A percentile compares a stretch with the other conserved stretches of the same genome.
Evolutionary conservation across 164 flowering plant genomes (phyloP).

Genomic region (Kingdonia uniflora): DNA sequence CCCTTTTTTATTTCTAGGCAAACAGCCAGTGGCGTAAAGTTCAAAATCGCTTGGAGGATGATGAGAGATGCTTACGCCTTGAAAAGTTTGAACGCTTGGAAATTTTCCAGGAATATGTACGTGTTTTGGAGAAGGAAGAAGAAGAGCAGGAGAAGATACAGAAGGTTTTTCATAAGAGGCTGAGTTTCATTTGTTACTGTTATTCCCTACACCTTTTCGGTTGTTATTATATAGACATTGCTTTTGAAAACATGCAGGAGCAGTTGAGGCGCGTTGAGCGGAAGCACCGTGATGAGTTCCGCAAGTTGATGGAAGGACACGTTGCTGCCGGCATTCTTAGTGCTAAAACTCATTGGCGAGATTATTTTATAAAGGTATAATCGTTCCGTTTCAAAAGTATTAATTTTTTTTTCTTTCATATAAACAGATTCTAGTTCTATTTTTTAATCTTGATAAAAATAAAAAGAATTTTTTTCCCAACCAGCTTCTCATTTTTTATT

Average conservation of each 20-base stretch:
- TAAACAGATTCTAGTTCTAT: not conserved
- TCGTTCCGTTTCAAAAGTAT: not conserved
- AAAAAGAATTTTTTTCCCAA: too few species aligned
- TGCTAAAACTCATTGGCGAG: constrained; percentile 91
- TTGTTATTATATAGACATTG: not conserved
- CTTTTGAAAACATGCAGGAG: constrained; percentile 34
- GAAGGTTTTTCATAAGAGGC: constrained; percentile 37
- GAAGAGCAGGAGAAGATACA: constrained; percentile 86
- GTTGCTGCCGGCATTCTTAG: constrained; percentile 59
- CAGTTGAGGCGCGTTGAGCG: constrained; percentile 73
- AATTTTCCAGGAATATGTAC: constrained; percentile 80
- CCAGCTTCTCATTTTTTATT: not conserved
- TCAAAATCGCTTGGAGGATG: constrained; percentile 87
- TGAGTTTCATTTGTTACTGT: not conserved
- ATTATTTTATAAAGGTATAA: constrained; percentile 75
- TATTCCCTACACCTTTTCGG: not conserved
- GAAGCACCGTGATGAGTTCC: constrained; percentile 87
- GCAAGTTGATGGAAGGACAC: constrained; percentile 84
- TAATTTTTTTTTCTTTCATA: not conserved
- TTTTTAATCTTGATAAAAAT: not conserved
- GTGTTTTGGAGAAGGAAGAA: constrained; percentile 85
- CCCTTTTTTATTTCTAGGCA: constrained; percentile 28
- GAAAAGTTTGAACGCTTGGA: constrained; percentile 86
- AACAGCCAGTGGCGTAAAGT: constrained; percentile 90
- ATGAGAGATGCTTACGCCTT: constrained; percentile 82